Base-by-base conservation (phyloP, 2,329 filamentous ascomycete genomes). In the Fusarium sublunatum region DNA sequence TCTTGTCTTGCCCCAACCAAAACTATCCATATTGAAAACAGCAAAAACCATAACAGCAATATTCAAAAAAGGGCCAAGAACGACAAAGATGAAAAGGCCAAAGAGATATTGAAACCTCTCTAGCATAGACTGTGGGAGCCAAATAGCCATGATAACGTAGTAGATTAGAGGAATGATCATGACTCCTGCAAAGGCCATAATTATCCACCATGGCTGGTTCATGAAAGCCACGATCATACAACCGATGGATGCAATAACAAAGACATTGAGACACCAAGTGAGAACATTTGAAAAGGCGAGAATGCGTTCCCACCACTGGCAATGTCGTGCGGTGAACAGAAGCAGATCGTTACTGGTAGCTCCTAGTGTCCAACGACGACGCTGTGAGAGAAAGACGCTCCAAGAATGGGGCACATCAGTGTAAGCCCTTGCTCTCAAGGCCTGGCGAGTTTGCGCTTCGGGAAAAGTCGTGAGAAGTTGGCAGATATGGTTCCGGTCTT, bases 391-490 rank as follows among this genome's bases (percentile, higher is more conserved):
- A 55, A 79, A 81, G 28, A 80, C 78, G 25, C 71, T 74, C 70
- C 76, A 73, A 15, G 70, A 70, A 51, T 76, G 73, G 2, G 77
- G 77, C 9, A 77, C 77, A 46, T 77, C 74, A 3, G 78, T 79
- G 58, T 70, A 78, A 8, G 78, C 77, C 24, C 73, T 70, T 6
- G 78, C 78, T n/a, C 70, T 66, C 7, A 80, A 66, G 1, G 77
- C 76, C 57, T 80, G 78, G 1, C 76, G 70, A 6, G 76, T 80
- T 35, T 73, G 71, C 4, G 73, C 73, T 36, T 77, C 65, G 3
- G 77, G 76, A 36, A 70, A 76, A 1, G 59, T 68, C 0, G 68
- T 68, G 12, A 70, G 68, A 39, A 70, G 68, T 3, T 64, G 57
- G 8, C 68, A 70, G 49, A 70, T 69, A 35, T 70, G 67, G 22